Evolutionary conservation across 768 basidiomycete species (phyloP).

Genomic region (Daedalea quercina): DNA sequence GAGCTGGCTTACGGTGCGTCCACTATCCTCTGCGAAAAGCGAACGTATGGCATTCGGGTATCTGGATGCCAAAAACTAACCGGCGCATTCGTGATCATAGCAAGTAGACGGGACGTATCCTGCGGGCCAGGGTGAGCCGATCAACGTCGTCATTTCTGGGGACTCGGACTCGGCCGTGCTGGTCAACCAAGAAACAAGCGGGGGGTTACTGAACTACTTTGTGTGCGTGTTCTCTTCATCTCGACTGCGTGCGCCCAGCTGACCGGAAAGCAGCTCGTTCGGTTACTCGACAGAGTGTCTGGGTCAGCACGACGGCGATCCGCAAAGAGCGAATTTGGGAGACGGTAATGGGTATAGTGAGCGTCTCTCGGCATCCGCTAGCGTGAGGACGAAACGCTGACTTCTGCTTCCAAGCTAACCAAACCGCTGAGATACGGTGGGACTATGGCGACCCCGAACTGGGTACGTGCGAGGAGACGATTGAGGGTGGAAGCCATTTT

Average conservation of each 20-base stretch:
- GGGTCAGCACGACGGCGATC: conserved; percentile 66
- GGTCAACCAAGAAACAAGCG: conserved; percentile 47
- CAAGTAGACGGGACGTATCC: conserved; percentile 27
- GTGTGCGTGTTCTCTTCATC: conserved; percentile 40
- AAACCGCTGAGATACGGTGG: conserved; percentile 80
- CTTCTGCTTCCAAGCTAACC: conserved; percentile 47
- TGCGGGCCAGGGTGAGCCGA: conserved; percentile 74
- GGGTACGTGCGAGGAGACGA: conserved; percentile 83
- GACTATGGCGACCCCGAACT: conserved; percentile 74
- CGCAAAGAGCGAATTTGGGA: conserved; percentile 74
- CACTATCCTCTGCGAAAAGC: background rate
- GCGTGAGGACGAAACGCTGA: too few relatives aligned
- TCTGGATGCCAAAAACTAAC: background rate
- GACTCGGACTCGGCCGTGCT: conserved; percentile 69
- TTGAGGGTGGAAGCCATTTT: conserved; percentile 83
- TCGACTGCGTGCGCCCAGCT: background rate
- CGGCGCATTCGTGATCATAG: background rate
- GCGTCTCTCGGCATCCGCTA: conserved; percentile 19
- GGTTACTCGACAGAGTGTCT: conserved; percentile 75
- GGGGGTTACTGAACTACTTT: conserved; percentile 79
- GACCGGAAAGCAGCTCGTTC: conserved; percentile 45
- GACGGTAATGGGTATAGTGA: conserved; percentile 71
- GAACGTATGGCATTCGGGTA: too few relatives aligned
- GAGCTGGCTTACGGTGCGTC: conserved; percentile 63
- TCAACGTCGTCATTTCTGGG: conserved; percentile 77